Percentiles rank a stretch among this genome's conserved stretches.
Evolutionary conservation across 371 early-diverging fungal genomes (phyloP).

Genomic region (Synchytrium microbalum): DNA sequence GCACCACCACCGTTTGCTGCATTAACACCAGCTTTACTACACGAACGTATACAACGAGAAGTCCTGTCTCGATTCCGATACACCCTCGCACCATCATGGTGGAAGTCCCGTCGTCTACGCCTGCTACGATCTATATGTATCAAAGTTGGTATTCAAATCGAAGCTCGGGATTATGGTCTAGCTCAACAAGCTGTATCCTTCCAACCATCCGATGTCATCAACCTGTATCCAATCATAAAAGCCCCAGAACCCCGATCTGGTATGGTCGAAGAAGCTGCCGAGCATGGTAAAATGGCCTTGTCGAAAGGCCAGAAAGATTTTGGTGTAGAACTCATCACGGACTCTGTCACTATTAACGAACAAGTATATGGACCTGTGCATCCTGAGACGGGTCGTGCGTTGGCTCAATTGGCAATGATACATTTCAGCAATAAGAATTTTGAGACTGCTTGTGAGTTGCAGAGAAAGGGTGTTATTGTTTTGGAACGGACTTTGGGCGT

Average conservation of each 20-base stretch:
- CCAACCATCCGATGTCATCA: slow-evolving; percentile 64
- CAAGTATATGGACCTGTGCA: slow-evolving; percentile 87
- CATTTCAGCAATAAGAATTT: slow-evolving; percentile 71
- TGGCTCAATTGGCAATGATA: slow-evolving; percentile 77
- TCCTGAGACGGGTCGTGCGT: slow-evolving; percentile 77
- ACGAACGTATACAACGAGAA: too few relatives aligned
- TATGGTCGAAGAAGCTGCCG: slow-evolving; percentile 83
- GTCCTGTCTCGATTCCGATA: slow-evolving; percentile 70
- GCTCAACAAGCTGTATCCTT: slow-evolving; percentile 49
- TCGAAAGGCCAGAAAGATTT: slow-evolving; percentile 57
- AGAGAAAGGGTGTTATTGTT: slow-evolving; percentile 79
- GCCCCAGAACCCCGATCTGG: slow-evolving; percentile 56
- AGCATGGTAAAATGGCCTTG: slow-evolving; percentile 72
- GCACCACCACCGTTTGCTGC: too few relatives aligned
- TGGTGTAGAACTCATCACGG: slow-evolving; percentile 73
- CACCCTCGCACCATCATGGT: slow-evolving; percentile 39
- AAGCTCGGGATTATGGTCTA: slow-evolving; percentile 64
- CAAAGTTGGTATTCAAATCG: slow-evolving; percentile 77
- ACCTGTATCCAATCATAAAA: slow-evolving; percentile 76
- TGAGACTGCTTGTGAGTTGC: slow-evolving; percentile 66
- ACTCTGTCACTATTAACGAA: slow-evolving; percentile 81
- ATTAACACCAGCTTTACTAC: too few relatives aligned
- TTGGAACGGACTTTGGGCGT: slow-evolving; percentile 78
- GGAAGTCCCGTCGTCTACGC: slow-evolving; percentile 54
- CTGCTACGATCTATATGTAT: slow-evolving; percentile 76